Conservation (phyloP, 257 asterid genomes). For the Nicotiana tomentosiformis region DNA sequence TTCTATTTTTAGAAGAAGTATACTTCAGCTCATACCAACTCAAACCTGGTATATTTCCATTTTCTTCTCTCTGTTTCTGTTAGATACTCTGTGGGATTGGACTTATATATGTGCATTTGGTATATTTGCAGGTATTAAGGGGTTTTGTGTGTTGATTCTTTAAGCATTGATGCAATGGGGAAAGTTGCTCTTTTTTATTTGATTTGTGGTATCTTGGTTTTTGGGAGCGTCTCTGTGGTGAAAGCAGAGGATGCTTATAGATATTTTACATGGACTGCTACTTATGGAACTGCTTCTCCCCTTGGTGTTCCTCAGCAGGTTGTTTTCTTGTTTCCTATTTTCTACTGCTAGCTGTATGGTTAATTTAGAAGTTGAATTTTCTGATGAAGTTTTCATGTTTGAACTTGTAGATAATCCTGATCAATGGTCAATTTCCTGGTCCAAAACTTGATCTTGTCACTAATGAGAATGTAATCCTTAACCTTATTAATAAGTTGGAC, state of each 20-base stretch:
- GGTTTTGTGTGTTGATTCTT: slow-evolving; percentile 17
- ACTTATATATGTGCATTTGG: slow-evolving; percentile 6
- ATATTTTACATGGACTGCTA: slow-evolving; percentile 75
- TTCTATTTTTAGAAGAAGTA: slow-evolving; percentile 8
- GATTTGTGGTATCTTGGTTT: slow-evolving; percentile 33
- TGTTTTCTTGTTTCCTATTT: neutral
- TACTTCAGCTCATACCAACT: neutral
- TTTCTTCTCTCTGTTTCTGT: slow-evolving; percentile 4
- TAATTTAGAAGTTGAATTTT: neutral
- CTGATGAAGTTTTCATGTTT: slow-evolving; percentile 3
- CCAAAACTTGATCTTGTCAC: slow-evolving; percentile 81
- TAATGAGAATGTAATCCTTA: slow-evolving; percentile 77
- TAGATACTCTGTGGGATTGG: neutral
- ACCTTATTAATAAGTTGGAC: slow-evolving; percentile 71
- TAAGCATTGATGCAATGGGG: slow-evolving; percentile 39
- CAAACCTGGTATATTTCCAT: slow-evolving; percentile 37
- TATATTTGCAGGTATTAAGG: slow-evolving; percentile 32
- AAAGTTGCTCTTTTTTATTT: slow-evolving; percentile 22
- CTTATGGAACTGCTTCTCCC: slow-evolving; percentile 77
- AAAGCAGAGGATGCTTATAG: slow-evolving; percentile 81
- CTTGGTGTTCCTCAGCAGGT: slow-evolving; percentile 88
- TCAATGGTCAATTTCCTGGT: slow-evolving; percentile 94
- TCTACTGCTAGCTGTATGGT: neutral
- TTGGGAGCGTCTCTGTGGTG: slow-evolving; percentile 40
- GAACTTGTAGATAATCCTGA: slow-evolving; percentile 70